Evolutionary conservation across 495 filamentous ascomycete species (phyloP).

Genomic region (Penicillium silybi): DNA sequence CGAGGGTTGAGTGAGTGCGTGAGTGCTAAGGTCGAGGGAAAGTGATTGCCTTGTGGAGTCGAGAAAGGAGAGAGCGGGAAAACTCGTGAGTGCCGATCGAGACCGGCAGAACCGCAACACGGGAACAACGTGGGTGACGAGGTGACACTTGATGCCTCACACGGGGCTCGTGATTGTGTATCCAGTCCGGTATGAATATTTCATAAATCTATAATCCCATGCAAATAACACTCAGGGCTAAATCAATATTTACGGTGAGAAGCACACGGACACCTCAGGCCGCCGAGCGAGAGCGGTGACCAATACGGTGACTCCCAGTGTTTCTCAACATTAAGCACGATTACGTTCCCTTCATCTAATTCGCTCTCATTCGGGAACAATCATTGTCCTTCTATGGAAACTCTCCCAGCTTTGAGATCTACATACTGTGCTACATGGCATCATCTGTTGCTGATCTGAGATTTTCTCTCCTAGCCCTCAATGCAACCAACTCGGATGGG

Average conservation of each 20-base stretch:
- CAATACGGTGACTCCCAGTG: not conserved
- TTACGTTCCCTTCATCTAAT: not conserved
- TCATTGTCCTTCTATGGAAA: not conserved
- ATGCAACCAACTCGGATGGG: not conserved
- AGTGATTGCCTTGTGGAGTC: conserved; percentile 27
- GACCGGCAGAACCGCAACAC: conserved; percentile 17
- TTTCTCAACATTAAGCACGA: no score
- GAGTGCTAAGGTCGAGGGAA: conserved; percentile 12
- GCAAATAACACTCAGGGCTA: no score
- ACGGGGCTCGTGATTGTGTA: not conserved
- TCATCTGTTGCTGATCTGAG: not conserved
- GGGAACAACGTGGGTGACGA: conserved; percentile 2
- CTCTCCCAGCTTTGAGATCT: not conserved
- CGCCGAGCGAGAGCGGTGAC: conserved; percentile 4
- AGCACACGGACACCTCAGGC: conserved; percentile 3
- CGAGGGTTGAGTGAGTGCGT: not conserved
- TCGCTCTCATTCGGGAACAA: not conserved
- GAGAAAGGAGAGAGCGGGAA: conserved; percentile 32
- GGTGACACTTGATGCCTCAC: not conserved
- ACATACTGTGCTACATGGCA: not conserved
- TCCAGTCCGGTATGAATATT: no score
- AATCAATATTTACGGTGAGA: not conserved
- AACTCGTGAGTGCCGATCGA: conserved; percentile 27
- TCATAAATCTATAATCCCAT: no score
- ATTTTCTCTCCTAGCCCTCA: not conserved